phyloP scores from a whole-genome alignment of 2,329 filamentous ascomycete species.

The Hortaea sp. region DNA sequence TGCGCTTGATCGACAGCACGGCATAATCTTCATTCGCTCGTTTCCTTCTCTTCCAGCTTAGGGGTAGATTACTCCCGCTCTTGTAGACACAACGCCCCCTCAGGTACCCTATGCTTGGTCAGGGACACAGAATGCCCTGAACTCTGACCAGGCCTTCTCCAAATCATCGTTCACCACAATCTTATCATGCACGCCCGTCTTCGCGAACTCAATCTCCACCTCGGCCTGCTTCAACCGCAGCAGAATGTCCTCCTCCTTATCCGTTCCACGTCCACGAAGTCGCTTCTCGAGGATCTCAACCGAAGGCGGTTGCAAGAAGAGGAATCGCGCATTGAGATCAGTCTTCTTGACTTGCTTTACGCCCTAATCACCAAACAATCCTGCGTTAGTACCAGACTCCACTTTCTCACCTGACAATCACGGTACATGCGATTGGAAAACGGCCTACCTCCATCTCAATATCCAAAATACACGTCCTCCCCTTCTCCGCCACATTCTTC shows the following conservation, averaged over 20 bases:
- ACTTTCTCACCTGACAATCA: not conserved
- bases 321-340: conserved; percentile 63
- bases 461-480: conserved; percentile 71
- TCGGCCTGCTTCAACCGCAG: conserved; percentile 62
- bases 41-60: too few relatives aligned
- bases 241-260: conserved; percentile 60
- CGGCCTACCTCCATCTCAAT: conserved; percentile 82
- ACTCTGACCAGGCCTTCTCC: conserved; percentile 45
- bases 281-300: conserved; percentile 63
- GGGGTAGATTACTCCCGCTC: too few relatives aligned
- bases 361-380: conserved; percentile 40
- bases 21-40: too few relatives aligned
- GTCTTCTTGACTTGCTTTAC: conserved; percentile 86
- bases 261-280: conserved; percentile 66
- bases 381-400: not conserved
- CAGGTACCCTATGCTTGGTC: conserved; percentile 1
- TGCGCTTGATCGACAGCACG: too few relatives aligned
- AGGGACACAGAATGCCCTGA: conserved; percentile 27
- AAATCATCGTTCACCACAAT: conserved; percentile 58
- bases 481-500: conserved; percentile 58
- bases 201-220: conserved; percentile 63
- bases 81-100: too few relatives aligned
- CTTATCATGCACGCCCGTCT: conserved; percentile 56
- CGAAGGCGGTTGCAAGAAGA: conserved; percentile 76
- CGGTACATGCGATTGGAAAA: not conserved